These are phyloP conservation scores for Angomonas ambiguus DNA, from an alignment of 208 protist genomes.

Conservation along the genomic window DNA sequence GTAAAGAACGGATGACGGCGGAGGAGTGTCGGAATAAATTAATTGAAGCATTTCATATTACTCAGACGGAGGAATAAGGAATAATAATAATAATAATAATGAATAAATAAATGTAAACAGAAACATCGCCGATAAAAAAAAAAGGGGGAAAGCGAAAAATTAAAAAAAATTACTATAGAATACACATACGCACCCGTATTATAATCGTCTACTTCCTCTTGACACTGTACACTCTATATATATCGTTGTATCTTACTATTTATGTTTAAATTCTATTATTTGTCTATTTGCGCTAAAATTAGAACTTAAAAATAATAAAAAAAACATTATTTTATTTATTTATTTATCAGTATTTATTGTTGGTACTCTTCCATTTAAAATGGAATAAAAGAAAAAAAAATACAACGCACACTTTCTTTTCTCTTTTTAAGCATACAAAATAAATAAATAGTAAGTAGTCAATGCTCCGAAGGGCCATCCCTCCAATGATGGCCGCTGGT, in stretches of 20 bases:
- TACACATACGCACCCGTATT: too few relatives aligned
- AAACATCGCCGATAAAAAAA: too few relatives aligned
- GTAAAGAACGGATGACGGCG: constrained; percentile 54
- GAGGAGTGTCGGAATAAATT: constrained; percentile 46
- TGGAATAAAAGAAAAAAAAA: background rate
- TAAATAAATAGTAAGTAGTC: too few relatives aligned
- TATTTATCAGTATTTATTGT: constrained; percentile 4
- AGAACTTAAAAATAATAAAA: too few relatives aligned
- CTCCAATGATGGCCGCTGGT: too few relatives aligned
- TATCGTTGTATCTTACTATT: background rate
- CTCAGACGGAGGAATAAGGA: constrained; percentile 14
- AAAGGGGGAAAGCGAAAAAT: too few relatives aligned
- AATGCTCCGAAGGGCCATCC: too few relatives aligned
- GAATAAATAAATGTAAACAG: background rate
- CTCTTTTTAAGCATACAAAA: too few relatives aligned
- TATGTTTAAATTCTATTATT: background rate
- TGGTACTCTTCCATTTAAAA: constrained; percentile 1
- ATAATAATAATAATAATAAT: constrained; percentile 4
- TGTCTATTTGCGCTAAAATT: constrained; percentile 1
- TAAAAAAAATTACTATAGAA: too few relatives aligned
- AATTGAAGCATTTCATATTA: constrained; percentile 38
- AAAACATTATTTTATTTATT: constrained; percentile 10
- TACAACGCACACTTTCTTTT: constrained; percentile 3
- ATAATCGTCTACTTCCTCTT: too few relatives aligned
- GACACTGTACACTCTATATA: too few relatives aligned